Evolutionary conservation across 345 rosid species (phyloP), one percentile per base, ranked within the genome.

Genomic region (Salix exigua): DNA sequence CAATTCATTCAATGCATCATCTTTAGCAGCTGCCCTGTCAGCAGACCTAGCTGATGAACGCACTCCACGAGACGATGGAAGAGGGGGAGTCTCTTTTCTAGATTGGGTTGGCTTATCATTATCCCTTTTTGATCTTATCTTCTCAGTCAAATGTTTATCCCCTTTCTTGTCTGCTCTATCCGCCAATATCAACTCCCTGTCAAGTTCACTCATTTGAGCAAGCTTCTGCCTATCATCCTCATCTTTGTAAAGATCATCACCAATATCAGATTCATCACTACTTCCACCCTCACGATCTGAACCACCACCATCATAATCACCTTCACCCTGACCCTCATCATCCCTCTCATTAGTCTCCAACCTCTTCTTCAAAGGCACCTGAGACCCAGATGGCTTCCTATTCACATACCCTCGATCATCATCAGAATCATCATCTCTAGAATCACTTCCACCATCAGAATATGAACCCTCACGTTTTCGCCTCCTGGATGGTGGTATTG

Each of bases 301-400:
- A 13, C 88, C 82, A 35, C 82, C 88, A 61, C 78, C 90, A 66
- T 83, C 87, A 73, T 86, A 89, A 75, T 82, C 94, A 4, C 89
- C 93, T 75, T 88, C 97, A 44, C 82, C 92, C 79, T 79, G 86
- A 80, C 91, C 92, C 68, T 88, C 92, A 58, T 87, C 97, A 48
- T 94, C 97, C 79, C 95, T 92, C 63, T 93, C 98, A 11, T 89
- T 38, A 16, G 96, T 84, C 5, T 94, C 99, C 31, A 89, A 69
- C 79, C 99, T 88, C 86, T 96, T 94, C 88, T 94, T 92, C 79
- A 96, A 72, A 75, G 98, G 99, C 12, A 96, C 97, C 84, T 96
- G 94, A 78, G 99, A 86, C 4, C 93, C 97, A 40, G 98, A 92
- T 0, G 99, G 97, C 73, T 94, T 96, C 67, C 96, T 88, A 84